A percentile compares a stretch with the other conserved stretches of the same genome.
Evolutionary conservation across 225 moss, liverwort and hornwort genomes (phyloP).

Genomic region (Sphagnum contortum): DNA sequence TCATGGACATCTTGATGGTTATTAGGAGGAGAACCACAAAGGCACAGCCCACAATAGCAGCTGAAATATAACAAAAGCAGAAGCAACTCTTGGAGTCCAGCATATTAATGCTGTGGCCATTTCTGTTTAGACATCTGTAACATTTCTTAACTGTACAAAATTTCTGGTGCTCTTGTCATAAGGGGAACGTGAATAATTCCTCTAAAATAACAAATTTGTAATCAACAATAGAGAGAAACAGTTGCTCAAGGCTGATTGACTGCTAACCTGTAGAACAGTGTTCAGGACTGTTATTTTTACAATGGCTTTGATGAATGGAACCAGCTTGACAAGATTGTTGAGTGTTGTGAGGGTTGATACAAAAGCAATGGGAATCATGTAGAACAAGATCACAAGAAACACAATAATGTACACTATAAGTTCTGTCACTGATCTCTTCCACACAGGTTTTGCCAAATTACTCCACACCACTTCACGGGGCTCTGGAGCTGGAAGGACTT

Average conservation of each 20-base stretch:
- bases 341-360: slow-evolving; percentile 38
- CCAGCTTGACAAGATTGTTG: slow-evolving; percentile 20
- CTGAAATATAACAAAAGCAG: no score
- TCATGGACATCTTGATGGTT: no score
- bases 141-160: no score
- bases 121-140: no score
- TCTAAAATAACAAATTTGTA: no score
- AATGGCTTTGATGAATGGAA: slow-evolving; percentile 35
- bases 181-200: no score
- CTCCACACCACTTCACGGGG: slow-evolving; percentile 45
- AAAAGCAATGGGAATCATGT: slow-evolving; percentile 57
- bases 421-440: slow-evolving; percentile 28
- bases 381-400: slow-evolving; percentile 28
- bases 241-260: not conserved
- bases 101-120: no score
- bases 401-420: slow-evolving; percentile 12
- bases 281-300: slow-evolving; percentile 7
- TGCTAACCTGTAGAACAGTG: slow-evolving; percentile 19
- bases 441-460: slow-evolving; percentile 26
- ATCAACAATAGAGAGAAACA: not conserved
- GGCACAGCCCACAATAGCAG: no score
- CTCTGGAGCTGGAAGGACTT: slow-evolving; percentile 18
- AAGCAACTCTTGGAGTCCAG: no score
- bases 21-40: no score
- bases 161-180: no score